A percentile compares a stretch with the other conserved stretches of the same genome.
These are phyloP conservation scores for Gloeostereum incarnatum DNA, from an alignment of 768 basidiomycete genomes.

Conservation along the genomic window DNA sequence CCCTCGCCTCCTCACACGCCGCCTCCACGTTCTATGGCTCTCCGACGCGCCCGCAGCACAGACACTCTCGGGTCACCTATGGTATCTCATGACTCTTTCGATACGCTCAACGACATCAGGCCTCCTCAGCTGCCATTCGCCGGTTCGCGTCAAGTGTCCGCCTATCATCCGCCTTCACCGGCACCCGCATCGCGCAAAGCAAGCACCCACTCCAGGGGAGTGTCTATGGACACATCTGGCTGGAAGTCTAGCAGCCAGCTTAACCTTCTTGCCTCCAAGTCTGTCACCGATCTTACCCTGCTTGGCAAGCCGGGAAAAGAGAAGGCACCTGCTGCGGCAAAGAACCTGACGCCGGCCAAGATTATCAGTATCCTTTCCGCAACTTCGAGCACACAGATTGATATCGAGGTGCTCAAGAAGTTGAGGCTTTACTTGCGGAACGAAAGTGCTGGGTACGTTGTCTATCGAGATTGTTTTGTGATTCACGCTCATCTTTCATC, in stretches of 20 bases:
- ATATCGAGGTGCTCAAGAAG: slow-evolving; percentile 84
- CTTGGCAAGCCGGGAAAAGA: slow-evolving; percentile 38
- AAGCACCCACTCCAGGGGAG: slow-evolving; percentile 45
- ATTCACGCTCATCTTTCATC: not conserved
- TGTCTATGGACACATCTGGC: slow-evolving; percentile 47
- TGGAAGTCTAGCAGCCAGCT: slow-evolving; percentile 47
- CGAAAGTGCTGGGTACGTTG: slow-evolving; percentile 72
- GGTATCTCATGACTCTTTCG: slow-evolving; percentile 25
- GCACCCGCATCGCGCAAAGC: slow-evolving; percentile 27
- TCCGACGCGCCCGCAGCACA: slow-evolving; percentile 66
- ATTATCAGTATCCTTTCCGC: slow-evolving; percentile 60
- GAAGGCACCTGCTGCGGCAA: slow-evolving; percentile 32
- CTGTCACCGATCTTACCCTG: slow-evolving; percentile 31
- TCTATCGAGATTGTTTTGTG: not conserved
- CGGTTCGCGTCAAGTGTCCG: slow-evolving; percentile 25
- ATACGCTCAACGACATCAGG: slow-evolving; percentile 27
- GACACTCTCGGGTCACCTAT: slow-evolving; percentile 59
- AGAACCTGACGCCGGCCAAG: slow-evolving; percentile 51
- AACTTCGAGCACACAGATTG: slow-evolving; percentile 66
- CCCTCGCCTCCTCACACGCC: slow-evolving; percentile 29
- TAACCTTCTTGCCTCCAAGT: slow-evolving; percentile 30
- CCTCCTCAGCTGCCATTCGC: slow-evolving; percentile 27
- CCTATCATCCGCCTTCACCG: slow-evolving; percentile 27
- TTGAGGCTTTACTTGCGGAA: slow-evolving; percentile 80
- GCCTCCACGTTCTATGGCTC: slow-evolving; percentile 35